Base-by-base conservation (phyloP, 352 stramenopile genomes). In the Pythium aquatile region DNA sequence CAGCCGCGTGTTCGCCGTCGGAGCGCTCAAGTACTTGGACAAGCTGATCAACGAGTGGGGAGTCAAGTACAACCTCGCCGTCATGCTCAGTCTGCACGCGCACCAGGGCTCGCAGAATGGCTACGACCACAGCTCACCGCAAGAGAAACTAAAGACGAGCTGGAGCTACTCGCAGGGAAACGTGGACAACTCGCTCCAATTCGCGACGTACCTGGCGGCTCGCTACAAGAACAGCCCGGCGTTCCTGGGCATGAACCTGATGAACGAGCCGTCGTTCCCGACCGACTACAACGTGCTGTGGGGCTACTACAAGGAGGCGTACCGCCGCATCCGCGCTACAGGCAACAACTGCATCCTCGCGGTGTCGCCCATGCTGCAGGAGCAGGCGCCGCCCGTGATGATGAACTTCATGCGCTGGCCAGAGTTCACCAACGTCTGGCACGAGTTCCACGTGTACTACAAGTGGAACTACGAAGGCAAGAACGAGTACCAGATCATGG, bases 91-190 rank as follows among this genome's bases (percentile, higher is more conserved):
- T 49, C 68, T 87, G 8, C 80, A 87, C 58, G 65, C 76, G 1
- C 77, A 86, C 52, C 65, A 78, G 26, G 76, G 78, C 9, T 87
- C 77, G 3, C 79, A 90, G 62, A 90, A 90, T 29, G 77, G 78
- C 13, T 70, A 69, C 60, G 79, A 85, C 54, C 74, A 86, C 48
- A 88, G 74, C 30, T 55, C 70, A 1, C 74, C 75, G 44, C n/a
- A 62, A 3, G 60, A 63, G 0, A 49, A 67, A 7, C 39, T 58
- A 0, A 33, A 29, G 1, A 32, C 56, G 0, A 14, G 55, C 13
- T 90, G 81, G 81, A 71, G 64, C 29, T 30, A 62, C 0, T 47
- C 3, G 14, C 1, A n/a, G 67, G 29, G 1, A 29, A 70, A 5
- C 68, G 51, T 75, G 10, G 39, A 81, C 24, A 81, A 65, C 62